phyloP scores from a whole-genome alignment of 225 moss, liverwort and hornwort species.

The Sphagnum tenellum region DNA sequence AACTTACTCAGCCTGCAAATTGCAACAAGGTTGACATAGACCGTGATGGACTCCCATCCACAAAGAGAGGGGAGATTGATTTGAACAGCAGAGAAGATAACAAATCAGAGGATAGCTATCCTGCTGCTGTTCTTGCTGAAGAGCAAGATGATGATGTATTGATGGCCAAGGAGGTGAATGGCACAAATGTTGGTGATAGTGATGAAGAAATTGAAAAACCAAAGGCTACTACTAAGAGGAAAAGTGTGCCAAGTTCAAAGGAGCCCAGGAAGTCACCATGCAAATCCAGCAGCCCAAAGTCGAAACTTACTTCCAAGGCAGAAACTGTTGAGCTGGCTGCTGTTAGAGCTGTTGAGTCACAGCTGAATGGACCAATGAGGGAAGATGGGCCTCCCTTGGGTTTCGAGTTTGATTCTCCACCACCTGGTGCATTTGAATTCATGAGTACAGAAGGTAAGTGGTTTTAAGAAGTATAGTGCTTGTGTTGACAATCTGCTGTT shows the following conservation, averaged over 20 bases:
- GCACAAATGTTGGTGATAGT: conserved; percentile 11
- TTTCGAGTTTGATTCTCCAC: conserved; percentile 74
- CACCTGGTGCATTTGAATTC: conserved; percentile 34
- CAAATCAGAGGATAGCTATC: conserved; percentile 28
- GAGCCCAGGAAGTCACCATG: conserved; percentile 8
- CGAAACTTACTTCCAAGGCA: conserved; percentile 3
- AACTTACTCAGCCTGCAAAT: too few relatives aligned
- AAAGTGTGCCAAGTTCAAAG: conserved; percentile 10
- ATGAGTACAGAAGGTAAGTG: conserved; percentile 12
- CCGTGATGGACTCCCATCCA: too few relatives aligned
- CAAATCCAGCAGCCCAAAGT: conserved; percentile 19
- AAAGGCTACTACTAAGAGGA: conserved; percentile 11
- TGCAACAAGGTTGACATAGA: too few relatives aligned
- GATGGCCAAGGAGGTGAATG: conserved; percentile 22
- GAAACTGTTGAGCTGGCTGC: conserved; percentile 28
- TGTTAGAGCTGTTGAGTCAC: conserved; percentile 30
- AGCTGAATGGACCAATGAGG: conserved; percentile 40
- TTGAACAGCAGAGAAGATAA: neutral
- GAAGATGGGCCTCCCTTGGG: conserved; percentile 60
- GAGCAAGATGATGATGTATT: conserved; percentile 23
- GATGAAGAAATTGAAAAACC: conserved; percentile 12
- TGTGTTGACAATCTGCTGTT: neutral
- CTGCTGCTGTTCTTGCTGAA: conserved; percentile 29
- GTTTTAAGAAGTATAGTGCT: neutral
- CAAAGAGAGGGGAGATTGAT: too few relatives aligned